Evolutionary conservation across 2,329 filamentous ascomycete species (phyloP), one percentile per base, ranked within the genome.

Genomic region (Dactylellina haptotyla): DNA sequence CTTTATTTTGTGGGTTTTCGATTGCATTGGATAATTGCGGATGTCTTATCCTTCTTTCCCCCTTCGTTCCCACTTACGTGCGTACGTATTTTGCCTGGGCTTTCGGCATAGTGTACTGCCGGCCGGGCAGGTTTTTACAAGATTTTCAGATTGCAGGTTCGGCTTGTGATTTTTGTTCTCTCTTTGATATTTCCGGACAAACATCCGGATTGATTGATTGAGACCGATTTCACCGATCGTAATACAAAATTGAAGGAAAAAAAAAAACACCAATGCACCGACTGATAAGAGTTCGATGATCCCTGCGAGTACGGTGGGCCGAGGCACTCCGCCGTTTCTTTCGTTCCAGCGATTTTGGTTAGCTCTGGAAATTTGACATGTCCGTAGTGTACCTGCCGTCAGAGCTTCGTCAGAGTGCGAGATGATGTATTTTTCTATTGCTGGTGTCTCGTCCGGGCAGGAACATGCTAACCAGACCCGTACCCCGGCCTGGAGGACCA

Each of bases 81-180:
- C n/a, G n/a, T n/a, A n/a, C n/a, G n/a, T n/a, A n/a, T n/a, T n/a
- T n/a, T n/a, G n/a, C n/a, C n/a, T n/a, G n/a, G n/a, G n/a, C 63
- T 53, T 61, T 67, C 53, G 63, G 63, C 45, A 67, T 67, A 61
- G 63, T 26, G 56, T 48, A 58, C 39, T 46, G n/a, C n/a, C n/a
- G n/a, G n/a, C n/a, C n/a, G n/a, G n/a, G n/a, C n/a, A n/a, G n/a
- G n/a, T n/a, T n/a, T 26, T 9, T 28, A 37, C 26, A 45, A n/a
- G 32, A 25, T 18, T 54, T 54, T 50, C 4, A 41, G 37, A 10
- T 41, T n/a, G n/a, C n/a, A n/a, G n/a, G 37, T 53, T 41, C 18
- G 56, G 64, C 64, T 69, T 69, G 64, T 69, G 64, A 69, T 69
- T 56, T 43, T 50, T 45, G 56, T n/a, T n/a, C n/a, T n/a, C n/a